These are phyloP conservation scores for Cyclostephanos invisitatus DNA, from an alignment of 108 stramenopile species.

Conservation along the genomic window DNA sequence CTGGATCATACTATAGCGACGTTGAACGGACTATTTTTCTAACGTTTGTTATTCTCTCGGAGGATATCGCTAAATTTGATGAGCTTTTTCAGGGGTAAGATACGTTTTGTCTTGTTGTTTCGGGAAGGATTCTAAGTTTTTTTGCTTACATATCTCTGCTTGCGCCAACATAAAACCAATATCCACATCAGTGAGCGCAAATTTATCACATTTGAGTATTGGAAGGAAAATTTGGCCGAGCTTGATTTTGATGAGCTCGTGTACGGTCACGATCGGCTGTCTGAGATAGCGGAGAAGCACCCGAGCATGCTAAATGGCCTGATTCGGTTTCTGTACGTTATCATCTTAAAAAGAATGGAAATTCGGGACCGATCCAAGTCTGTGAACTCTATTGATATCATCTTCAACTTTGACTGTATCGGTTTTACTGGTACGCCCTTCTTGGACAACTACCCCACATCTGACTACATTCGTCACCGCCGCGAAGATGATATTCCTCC, in stretches of 20 bases:
- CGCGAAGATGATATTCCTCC: conserved; percentile 56
- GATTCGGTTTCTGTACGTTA: conserved; percentile 53
- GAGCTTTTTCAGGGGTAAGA: conserved; percentile 43
- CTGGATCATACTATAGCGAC: conserved; percentile 61
- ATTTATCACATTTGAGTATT: conserved; percentile 63
- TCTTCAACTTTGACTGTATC: conserved; percentile 62
- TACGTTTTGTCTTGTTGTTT: too few species aligned
- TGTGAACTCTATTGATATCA: conserved; percentile 56
- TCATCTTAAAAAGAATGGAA: conserved; percentile 60
- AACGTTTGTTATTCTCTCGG: conserved; percentile 53
- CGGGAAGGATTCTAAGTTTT: too few species aligned
- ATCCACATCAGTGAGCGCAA: conserved; percentile 38
- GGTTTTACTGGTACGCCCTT: conserved; percentile 64
- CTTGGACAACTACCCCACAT: conserved; percentile 58
- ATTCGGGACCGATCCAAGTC: conserved; percentile 52
- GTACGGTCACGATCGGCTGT: conserved; percentile 53
- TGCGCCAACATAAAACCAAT: too few species aligned
- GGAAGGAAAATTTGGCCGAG: conserved; percentile 40
- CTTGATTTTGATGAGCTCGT: conserved; percentile 62
- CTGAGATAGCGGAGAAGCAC: conserved; percentile 57
- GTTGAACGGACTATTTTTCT: conserved; percentile 60
- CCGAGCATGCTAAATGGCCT: conserved; percentile 44
- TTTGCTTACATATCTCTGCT: too few species aligned
- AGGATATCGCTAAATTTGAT: conserved; percentile 57
- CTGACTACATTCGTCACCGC: conserved; percentile 50